Evolutionary conservation across 371 early-diverging fungal genomes (phyloP).

Genomic region (Apophysomyces trapeziformis): DNA sequence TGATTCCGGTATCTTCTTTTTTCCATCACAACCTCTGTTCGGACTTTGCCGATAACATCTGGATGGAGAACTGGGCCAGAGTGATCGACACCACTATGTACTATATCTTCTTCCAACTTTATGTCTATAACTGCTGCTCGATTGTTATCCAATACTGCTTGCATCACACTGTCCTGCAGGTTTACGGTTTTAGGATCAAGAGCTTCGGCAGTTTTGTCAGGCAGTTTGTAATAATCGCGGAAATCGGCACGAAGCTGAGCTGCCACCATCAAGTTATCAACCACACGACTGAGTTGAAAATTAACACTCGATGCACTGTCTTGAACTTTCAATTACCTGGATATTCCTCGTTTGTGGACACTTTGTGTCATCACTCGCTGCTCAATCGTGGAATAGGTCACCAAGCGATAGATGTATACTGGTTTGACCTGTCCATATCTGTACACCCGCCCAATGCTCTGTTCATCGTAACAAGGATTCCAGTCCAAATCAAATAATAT

Average conservation of each 20-base stretch:
- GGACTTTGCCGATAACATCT: background rate
- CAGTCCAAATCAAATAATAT: constrained; percentile 93
- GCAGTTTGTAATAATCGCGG: constrained; percentile 44
- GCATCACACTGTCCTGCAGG: background rate
- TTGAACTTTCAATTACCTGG: constrained; percentile 26
- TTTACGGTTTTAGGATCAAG: background rate
- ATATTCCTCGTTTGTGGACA: constrained; percentile 38
- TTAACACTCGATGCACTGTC: constrained; percentile 37
- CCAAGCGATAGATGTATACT: constrained; percentile 56
- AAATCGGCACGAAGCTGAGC: constrained; percentile 46
- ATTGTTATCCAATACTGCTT: background rate
- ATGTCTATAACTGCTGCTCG: background rate
- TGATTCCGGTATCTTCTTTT: background rate
- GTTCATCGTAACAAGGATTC: constrained; percentile 95
- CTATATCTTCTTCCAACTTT: background rate
- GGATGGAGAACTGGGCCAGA: background rate
- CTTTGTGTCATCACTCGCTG: constrained; percentile 28
- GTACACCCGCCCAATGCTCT: constrained; percentile 82
- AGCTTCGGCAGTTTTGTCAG: constrained; percentile 30
- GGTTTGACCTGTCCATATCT: constrained; percentile 61
- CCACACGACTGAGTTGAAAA: constrained; percentile 61
- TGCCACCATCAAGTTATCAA: constrained; percentile 40
- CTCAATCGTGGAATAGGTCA: constrained; percentile 53
- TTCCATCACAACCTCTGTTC: background rate
- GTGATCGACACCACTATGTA: background rate